Evolutionary conservation across 129 eudicot genomes (phyloP).

Genomic region (Saposhnikovia divaricata): DNA sequence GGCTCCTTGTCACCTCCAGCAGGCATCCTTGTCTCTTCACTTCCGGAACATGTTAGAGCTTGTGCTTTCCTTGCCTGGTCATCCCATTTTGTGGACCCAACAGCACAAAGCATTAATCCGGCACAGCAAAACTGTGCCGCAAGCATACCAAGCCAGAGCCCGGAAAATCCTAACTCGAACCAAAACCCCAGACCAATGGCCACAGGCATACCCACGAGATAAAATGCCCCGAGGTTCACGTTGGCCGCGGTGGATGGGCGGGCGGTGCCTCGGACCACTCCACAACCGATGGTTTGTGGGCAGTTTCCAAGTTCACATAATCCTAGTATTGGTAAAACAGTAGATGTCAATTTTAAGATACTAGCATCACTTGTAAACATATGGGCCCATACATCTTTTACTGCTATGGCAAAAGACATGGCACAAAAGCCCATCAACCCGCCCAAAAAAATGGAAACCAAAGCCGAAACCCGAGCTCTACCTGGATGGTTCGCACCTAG

Average conservation of each 20-base stretch:
- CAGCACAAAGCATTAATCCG: slow-evolving; percentile 62
- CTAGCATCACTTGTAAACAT: slow-evolving; percentile 46
- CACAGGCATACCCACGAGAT: slow-evolving; percentile 68
- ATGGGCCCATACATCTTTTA: slow-evolving; percentile 47
- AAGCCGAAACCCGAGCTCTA: slow-evolving; percentile 44
- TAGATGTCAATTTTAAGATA: slow-evolving; percentile 40
- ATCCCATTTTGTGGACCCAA: slow-evolving; percentile 68
- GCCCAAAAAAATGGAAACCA: slow-evolving; percentile 38
- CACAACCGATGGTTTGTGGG: slow-evolving; percentile 79
- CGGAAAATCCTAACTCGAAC: slow-evolving; percentile 46
- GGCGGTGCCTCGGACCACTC: slow-evolving; percentile 74
- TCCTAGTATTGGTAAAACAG: slow-evolving; percentile 54
- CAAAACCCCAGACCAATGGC: slow-evolving; percentile 60
- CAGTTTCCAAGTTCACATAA: slow-evolving; percentile 72
- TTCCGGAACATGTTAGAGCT: slow-evolving; percentile 42
- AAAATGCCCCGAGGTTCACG: slow-evolving; percentile 66
- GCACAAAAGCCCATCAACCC: slow-evolving; percentile 54
- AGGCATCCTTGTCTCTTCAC: slow-evolving; percentile 16
- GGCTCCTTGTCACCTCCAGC: slow-evolving; percentile 42
- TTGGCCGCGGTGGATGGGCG: slow-evolving; percentile 65
- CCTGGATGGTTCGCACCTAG: slow-evolving; percentile 63
- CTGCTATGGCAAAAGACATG: slow-evolving; percentile 33
- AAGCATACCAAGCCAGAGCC: slow-evolving; percentile 77
- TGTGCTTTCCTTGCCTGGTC: slow-evolving; percentile 56
- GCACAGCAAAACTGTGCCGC: slow-evolving; percentile 79